These are phyloP conservation scores for Glycine latifolia DNA, from an alignment of 306 rosid species.

Conservation along the genomic window DNA sequence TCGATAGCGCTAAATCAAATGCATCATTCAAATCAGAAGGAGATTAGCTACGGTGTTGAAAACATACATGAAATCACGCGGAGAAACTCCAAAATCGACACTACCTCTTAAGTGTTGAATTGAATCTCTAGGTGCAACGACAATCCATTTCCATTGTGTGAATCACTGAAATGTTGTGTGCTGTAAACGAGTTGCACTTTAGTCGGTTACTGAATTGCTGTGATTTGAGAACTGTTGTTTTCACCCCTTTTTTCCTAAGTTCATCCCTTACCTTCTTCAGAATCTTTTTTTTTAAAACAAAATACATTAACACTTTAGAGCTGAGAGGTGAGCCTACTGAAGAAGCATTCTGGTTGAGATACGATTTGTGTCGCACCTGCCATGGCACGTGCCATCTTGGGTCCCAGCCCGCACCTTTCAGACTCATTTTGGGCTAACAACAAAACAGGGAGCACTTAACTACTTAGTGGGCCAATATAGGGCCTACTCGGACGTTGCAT, in stretches of 20 bases:
- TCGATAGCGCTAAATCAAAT: slow-evolving; percentile 6
- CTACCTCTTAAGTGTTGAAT: not conserved
- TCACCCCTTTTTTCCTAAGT: no score
- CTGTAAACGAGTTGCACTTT: not conserved
- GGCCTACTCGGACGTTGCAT: not conserved
- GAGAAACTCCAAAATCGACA: slow-evolving; percentile 2
- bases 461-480: not conserved
- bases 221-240: no score
- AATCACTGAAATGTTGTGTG: not conserved
- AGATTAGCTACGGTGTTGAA: not conserved
- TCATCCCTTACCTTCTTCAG: no score
- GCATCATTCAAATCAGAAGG: slow-evolving; percentile 35
- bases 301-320: no score
- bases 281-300: no score
- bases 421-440: not conserved
- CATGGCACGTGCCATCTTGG: not conserved
- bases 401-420: not conserved
- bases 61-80: no score
- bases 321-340: no score
- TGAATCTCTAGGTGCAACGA: not conserved
- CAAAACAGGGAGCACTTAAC: not conserved
- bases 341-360: no score
- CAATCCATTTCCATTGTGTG: not conserved
- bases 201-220: not conserved
- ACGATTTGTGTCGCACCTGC: no score